Conservation (phyloP, 140 eudicot genomes). For the Ambrosia hybrid region DNA sequence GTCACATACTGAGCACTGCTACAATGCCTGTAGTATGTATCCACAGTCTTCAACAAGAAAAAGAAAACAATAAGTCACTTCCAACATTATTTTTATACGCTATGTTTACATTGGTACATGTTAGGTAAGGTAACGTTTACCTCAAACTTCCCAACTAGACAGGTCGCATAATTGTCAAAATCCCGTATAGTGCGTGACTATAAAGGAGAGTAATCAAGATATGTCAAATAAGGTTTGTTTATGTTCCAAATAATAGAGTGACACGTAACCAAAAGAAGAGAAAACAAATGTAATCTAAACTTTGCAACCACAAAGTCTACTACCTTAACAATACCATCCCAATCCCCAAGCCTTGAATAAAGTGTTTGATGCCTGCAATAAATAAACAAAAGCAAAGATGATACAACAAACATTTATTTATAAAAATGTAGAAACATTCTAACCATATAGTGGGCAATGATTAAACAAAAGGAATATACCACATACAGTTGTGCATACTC, state of each 20-base stretch:
- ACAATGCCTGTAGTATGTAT: conserved; percentile 81
- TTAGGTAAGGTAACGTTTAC: conserved; percentile 27
- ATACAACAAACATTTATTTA: too few relatives aligned
- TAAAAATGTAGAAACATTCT: not conserved
- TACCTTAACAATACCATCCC: conserved; percentile 97
- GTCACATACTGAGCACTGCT: conserved; percentile 72
- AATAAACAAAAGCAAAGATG: not conserved
- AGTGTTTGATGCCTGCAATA: conserved; percentile 74
- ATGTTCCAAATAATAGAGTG: too few relatives aligned
- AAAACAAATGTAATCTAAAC: not conserved
- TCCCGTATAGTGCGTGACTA: conserved; percentile 95
- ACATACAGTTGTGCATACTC: conserved; percentile 89
- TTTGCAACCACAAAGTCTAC: conserved; percentile 6
- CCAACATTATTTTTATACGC: too few relatives aligned
- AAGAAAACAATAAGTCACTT: not conserved
- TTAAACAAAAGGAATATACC: conserved; percentile 15
- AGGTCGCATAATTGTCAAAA: conserved; percentile 87
- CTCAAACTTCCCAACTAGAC: conserved; percentile 87
- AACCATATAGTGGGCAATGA: not conserved
- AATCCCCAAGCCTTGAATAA: conserved; percentile 79
- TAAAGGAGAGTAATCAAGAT: conserved; percentile 16
- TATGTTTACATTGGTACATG: too few relatives aligned
- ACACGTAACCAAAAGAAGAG: not conserved
- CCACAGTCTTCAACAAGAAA: conserved; percentile 75
- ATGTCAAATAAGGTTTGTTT: not conserved